Evolutionary conservation across 331 rosid genomes (phyloP), one percentile per base, ranked within the genome.

Genomic region (Malus hybrid): DNA sequence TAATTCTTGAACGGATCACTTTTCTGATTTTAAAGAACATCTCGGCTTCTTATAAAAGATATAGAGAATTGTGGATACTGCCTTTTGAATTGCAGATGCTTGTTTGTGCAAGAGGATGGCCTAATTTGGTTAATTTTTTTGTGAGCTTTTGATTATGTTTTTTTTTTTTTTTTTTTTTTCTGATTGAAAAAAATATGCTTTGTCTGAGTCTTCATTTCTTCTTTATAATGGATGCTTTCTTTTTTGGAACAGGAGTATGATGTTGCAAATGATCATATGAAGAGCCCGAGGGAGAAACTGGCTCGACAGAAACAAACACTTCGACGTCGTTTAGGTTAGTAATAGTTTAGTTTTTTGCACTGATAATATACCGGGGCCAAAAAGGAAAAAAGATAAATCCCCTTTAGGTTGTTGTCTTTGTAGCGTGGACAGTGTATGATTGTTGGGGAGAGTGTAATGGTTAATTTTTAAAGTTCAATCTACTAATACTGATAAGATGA

Each of bases 281-380:
- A 91, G 81, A 91, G 83, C 75, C 93, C 98, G 5, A 91, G 85
- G 88, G 96, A 94, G 84, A 88, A 96, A 19, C 77, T 94, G 88
- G 98, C 94, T 81, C 95, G 95, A 69, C 98, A 94, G 69, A 94
- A 94, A 78, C 97, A 91, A 85, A 90, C 89, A 79, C 98, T 94
- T 74, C 93, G 90, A 54, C 93, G 95, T 10, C 97, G 97, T 61
- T 82, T 94, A 73, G 98, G 98, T 91, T 72, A 70, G 91, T 85
- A 42, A 19, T 65, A 12, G 61, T 22, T 27, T 62, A 9, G 9
- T 50, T 67, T 9, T 15, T 46, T 39, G 57, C 20, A n/a, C 24
- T 32, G 10, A 9, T 65, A 65, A 2, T 65, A 32, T 65, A 32
- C 36, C 14, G 4, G 44, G 46, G 42, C 24, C 69, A 32, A 65